A percentile compares a stretch with the other conserved stretches of the same genome.
These are phyloP conservation scores for Cladosporium sphaerospermum DNA, from an alignment of 2,329 filamentous ascomycete genomes.

Conservation along the genomic window DNA sequence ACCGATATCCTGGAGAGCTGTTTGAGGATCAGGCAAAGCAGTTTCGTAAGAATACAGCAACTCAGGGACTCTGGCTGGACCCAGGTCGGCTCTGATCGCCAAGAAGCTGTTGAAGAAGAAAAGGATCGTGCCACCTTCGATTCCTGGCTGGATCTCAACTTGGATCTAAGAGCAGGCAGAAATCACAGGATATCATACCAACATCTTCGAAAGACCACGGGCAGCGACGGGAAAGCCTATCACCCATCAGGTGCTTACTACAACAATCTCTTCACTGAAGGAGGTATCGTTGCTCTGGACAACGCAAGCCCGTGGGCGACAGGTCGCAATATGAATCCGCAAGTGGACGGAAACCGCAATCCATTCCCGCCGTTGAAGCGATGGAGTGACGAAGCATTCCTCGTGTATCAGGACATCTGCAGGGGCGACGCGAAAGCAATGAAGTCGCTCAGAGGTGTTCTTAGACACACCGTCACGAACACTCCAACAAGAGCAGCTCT, in stretches of 20 bases:
- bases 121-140: neutral
- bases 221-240: neutral
- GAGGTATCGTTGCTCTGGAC: conserved; percentile 2
- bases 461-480: conserved; percentile 1
- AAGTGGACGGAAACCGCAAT: neutral
- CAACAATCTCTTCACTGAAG: neutral
- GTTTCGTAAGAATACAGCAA: neutral
- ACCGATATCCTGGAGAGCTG: neutral
- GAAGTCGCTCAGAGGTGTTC: conserved; percentile 3
- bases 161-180: neutral
- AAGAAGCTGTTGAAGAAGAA: neutral
- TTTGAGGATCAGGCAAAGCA: conserved; percentile 1
- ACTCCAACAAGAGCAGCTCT: neutral
- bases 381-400: conserved; percentile 11
- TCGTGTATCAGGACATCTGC: conserved; percentile 4
- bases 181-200: conserved; percentile 1
- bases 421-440: neutral
- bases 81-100: neutral
- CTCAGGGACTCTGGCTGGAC: conserved; percentile 4
- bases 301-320: conserved; percentile 5
- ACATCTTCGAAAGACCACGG: neutral
- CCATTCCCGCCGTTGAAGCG: conserved; percentile 3
- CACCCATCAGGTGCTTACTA: conserved; percentile 5
- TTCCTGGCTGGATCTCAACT: conserved; percentile 3
- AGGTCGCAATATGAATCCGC: neutral